phyloP scores from a whole-genome alignment of 2,329 filamentous ascomycete species.

The Alternaria arbusti region DNA sequence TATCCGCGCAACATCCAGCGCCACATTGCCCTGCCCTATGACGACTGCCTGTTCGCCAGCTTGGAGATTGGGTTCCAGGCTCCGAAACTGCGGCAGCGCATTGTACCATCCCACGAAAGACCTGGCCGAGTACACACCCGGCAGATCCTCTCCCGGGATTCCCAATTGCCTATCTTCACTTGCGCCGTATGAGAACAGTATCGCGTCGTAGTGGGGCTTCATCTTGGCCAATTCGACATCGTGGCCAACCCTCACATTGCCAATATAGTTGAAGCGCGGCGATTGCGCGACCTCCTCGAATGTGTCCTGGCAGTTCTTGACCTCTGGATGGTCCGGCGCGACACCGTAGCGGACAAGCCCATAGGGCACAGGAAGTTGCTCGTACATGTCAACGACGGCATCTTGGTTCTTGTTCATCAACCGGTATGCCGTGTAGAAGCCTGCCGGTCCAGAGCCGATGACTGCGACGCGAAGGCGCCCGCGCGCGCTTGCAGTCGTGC shows the following conservation, averaged over 20 bases:
- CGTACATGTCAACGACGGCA: conserved; percentile 91
- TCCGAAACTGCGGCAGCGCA: conserved; percentile 81
- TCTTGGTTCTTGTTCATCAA: conserved; percentile 77
- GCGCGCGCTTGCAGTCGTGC: conserved; percentile 21
- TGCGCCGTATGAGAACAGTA: conserved; percentile 92
- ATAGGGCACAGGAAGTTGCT: conserved; percentile 89
- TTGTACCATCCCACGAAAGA: conserved; percentile 99
- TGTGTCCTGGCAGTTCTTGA: conserved; percentile 98
- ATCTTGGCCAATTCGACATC: conserved; percentile 71
- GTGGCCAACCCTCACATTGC: conserved; percentile 81
- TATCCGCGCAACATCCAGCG: conserved; percentile 89
- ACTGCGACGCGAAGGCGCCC: conserved; percentile 79
- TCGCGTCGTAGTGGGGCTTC: conserved; percentile 84
- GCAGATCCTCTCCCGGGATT: conserved; percentile 79
- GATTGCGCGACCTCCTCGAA: conserved; percentile 87
- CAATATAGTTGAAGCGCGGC: conserved; percentile 85
- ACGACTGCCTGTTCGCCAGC: conserved; percentile 82
- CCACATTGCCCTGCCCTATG: conserved; percentile 95
- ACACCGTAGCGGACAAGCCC: conserved; percentile 93
- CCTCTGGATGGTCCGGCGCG: conserved; percentile 97
- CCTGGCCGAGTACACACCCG: conserved; percentile 83
- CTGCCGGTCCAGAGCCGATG: conserved; percentile 91
- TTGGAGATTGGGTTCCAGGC: conserved; percentile 74
- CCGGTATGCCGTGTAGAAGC: conserved; percentile 91
- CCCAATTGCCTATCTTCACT: conserved; percentile 80